Evolutionary conservation across 164 flowering plant species (phyloP), one percentile per base, ranked within the genome.

Genomic region (Brasenia schreberi): DNA sequence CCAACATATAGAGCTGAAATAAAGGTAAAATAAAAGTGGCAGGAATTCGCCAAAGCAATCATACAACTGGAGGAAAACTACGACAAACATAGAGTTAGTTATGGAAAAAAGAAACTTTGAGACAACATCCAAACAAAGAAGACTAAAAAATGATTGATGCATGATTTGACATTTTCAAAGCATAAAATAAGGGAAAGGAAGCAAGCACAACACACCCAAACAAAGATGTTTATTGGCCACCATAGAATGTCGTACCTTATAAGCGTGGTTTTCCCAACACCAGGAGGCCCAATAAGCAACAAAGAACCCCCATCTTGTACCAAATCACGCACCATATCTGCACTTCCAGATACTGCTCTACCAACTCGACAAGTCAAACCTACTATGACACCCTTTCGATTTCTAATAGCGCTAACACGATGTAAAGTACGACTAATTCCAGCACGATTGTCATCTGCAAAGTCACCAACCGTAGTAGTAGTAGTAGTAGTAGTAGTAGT

Each of bases 391-490:
- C 90, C 88, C 72, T 87, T 93, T 61, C 96, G 78, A 67, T 93
- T 93, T 72, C 87, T 83, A 52, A 93, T 85, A 64, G 87, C 97
- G 78, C 98, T 93, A 44, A 93, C 89, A 6, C 97, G 86, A 68
- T 93, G 98, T 64, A 93, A 83, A 43, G 98, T 93, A 76, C 91
- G 73, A 76, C 96, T 93, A 43, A 90, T 89, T 61, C 98, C 98
- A 5, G 96, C 97, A 72, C 98, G 85, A 69, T 93, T 93, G 72
- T 93, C 98, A 68, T 81, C 66, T 16, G 92, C 88, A 84, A 93
- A 93, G 66, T 93, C 97, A 67, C 97, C 97, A 77, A 90, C 97
- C n/a, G n/a, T n/a, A n/a, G n/a, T n/a, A n/a, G n/a, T n/a, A n/a
- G n/a, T n/a, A n/a, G n/a, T n/a, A n/a, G n/a, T n/a, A n/a, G n/a